Conservation (phyloP, 23 red algal genomes). For the Pyropia yezoensis region DNA sequence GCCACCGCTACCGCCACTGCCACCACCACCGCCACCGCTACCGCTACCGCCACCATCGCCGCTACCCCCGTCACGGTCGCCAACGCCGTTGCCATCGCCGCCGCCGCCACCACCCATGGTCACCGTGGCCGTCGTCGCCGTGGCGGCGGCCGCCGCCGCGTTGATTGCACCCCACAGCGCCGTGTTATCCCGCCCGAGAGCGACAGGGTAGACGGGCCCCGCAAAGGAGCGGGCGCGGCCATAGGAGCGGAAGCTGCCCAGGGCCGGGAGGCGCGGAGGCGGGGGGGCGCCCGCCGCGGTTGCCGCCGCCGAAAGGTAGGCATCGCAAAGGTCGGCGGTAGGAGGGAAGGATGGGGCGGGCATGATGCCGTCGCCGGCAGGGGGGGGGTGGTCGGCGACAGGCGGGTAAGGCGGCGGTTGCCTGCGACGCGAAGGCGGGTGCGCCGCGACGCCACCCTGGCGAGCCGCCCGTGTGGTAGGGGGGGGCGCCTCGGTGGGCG, state of each 20-base stretch:
- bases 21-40: background rate
- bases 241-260: background rate
- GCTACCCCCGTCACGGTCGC: background rate
- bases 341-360: no score
- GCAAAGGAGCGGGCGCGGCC: slow-evolving; percentile 2
- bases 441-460: no score
- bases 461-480: no score
- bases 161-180: background rate
- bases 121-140: background rate
- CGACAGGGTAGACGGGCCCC: slow-evolving; percentile 2
- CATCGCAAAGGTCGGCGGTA: background rate
- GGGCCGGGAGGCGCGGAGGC: no score
- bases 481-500: no score
- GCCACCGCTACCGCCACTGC: background rate
- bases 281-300: background rate
- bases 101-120: background rate
- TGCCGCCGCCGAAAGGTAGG: background rate
- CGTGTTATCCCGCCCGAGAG: background rate
- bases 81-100: background rate
- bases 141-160: background rate
- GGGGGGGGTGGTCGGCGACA: no score
- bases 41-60: background rate
- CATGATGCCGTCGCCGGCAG: no score
- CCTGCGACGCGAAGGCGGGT: no score
- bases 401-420: no score